Conservation (phyloP, 805 yeast species). For the Saccharomycopsis malanga region DNA sequence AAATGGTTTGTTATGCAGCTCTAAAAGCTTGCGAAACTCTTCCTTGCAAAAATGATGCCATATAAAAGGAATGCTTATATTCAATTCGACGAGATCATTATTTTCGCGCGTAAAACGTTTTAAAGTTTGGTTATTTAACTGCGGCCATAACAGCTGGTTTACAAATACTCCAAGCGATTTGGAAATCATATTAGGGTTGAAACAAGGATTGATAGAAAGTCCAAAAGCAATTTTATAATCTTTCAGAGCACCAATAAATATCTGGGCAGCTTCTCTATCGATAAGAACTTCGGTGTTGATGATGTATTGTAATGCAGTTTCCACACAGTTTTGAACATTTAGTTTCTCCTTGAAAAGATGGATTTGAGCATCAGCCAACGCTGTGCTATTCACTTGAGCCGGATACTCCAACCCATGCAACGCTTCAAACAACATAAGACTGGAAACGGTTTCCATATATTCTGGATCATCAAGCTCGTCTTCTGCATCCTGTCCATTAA, state of each 20-base stretch:
- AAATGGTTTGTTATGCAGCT: too few relatives aligned
- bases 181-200: neutral
- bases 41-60: too few relatives aligned
- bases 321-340: too few relatives aligned
- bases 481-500: neutral
- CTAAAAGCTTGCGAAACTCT: too few relatives aligned
- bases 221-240: too few relatives aligned
- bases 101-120: neutral
- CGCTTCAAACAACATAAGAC: neutral
- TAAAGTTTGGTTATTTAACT: neutral
- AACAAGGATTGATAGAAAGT: too few relatives aligned
- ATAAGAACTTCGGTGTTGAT: constrained; percentile 23
- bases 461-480: neutral
- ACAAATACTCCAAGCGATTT: constrained; percentile 4
- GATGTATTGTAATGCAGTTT: constrained; percentile 27
- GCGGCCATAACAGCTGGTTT: neutral
- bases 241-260: constrained; percentile 23
- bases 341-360: too few relatives aligned
- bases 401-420: neutral
- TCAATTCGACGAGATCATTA: constrained; percentile 21
- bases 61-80: constrained; percentile 24
- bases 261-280: constrained; percentile 17
- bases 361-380: too few relatives aligned
- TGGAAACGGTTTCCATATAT: neutral
- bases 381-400: too few relatives aligned